Conservation (phyloP, 2,329 filamentous ascomycete species). For the Corinectria fuckeliana region DNA sequence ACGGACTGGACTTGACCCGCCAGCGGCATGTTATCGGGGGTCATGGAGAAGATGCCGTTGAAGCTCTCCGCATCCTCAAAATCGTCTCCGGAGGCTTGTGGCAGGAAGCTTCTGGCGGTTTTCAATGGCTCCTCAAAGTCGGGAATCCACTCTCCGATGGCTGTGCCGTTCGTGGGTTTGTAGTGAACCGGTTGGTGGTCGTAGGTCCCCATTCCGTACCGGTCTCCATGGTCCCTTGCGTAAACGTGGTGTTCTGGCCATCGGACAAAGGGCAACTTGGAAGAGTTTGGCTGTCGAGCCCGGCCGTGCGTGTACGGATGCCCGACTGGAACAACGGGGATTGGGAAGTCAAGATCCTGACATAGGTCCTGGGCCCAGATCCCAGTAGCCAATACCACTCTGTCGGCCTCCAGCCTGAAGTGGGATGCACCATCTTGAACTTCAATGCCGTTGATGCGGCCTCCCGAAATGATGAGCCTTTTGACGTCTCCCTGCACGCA, state of each 20-base stretch:
- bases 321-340: conserved; percentile 31
- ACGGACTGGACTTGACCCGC: conserved; percentile 19
- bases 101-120: conserved; percentile 17
- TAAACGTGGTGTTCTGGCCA: conserved; percentile 35
- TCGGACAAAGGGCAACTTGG: conserved; percentile 22
- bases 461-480: background rate
- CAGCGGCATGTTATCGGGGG: conserved; percentile 35
- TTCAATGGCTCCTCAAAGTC: conserved; percentile 26
- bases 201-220: conserved; percentile 32
- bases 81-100: conserved; percentile 5
- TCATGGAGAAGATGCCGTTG: conserved; percentile 38
- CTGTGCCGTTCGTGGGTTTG: conserved; percentile 11
- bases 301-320: conserved; percentile 32
- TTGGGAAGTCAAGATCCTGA: conserved; percentile 19
- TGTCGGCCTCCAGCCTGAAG: conserved; percentile 20
- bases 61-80: conserved; percentile 21
- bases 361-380: conserved; percentile 33
- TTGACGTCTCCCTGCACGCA: conserved; percentile 23
- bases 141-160: conserved; percentile 25
- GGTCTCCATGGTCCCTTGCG: conserved; percentile 30
- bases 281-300: background rate
- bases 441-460: conserved; percentile 16
- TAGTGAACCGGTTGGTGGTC: conserved; percentile 26
- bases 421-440: background rate
- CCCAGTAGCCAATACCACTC: conserved; percentile 32